phyloP scores from a whole-genome alignment of 768 basidiomycete species.

The Pleurotus ostreatus region DNA sequence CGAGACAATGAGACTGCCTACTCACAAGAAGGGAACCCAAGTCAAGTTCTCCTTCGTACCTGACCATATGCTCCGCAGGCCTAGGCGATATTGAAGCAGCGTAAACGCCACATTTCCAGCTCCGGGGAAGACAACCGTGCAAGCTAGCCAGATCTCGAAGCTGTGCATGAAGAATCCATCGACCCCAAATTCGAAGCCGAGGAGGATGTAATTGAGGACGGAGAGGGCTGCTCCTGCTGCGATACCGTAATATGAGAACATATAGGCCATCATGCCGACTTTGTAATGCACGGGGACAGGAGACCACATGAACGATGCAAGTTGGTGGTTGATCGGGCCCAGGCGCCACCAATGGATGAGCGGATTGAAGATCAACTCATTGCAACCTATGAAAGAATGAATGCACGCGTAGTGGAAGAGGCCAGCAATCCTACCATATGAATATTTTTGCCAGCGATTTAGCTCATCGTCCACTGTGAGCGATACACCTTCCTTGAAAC shows the following conservation, averaged over 20 bases:
- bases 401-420: not conserved
- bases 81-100: constrained; percentile 65
- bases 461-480: constrained; percentile 88
- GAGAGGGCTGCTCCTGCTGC: constrained; percentile 61
- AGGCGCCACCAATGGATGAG: constrained; percentile 69
- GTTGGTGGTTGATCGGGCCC: constrained; percentile 82
- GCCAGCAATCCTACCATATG: constrained; percentile 51
- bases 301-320: constrained; percentile 75
- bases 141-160: constrained; percentile 73
- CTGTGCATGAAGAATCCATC: constrained; percentile 71
- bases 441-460: constrained; percentile 90
- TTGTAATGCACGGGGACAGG: constrained; percentile 79
- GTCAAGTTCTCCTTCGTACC: constrained; percentile 55
- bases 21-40: constrained; percentile 76
- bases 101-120: constrained; percentile 68
- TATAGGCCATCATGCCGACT: constrained; percentile 72
- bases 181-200: constrained; percentile 56
- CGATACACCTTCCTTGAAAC: constrained; percentile 90
- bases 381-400: constrained; percentile 43
- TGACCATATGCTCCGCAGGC: constrained; percentile 46
- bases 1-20: constrained; percentile 14
- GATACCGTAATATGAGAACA: constrained; percentile 58
- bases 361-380: constrained; percentile 84
- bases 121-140: constrained; percentile 66
- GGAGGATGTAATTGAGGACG: constrained; percentile 64